Evolutionary conservation across 768 basidiomycete genomes (phyloP), one percentile per base, ranked within the genome.

Genomic region (Asterophora lycoperdoides): DNA sequence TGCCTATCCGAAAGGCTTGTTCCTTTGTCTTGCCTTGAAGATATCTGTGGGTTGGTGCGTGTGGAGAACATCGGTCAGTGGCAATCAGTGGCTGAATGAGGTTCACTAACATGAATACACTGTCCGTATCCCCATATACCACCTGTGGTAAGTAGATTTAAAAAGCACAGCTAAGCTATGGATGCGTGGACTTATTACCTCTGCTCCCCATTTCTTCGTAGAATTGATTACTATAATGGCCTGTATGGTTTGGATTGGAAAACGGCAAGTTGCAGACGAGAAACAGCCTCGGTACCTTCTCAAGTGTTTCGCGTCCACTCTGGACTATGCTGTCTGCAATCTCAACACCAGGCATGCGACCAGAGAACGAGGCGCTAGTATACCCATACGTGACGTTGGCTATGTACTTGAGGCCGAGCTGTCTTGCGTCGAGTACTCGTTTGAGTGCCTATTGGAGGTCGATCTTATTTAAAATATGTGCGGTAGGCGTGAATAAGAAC

Each of bases 261-360:
- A 8, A 40, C 40, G 49, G 18, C 38, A 15, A 26, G 13, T 15
- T 23, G 4, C 6, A 26, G 8, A 23, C 9, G 20, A 41, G 14
- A 45, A 15, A 15, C 18, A 4, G 36, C 44, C n/a, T n/a, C n/a
- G 8, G 6, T 33, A 87, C 94, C 80, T 93, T 91, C 66, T 97
- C 95, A 17, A 98, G 71, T 0, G 92, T 97, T 68, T 98, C 94
- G 34, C 96, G 77, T 5, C 96, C 95, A 36, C 83, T 94, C 68
- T 98, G 93, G 0, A 99, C 95, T 57, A 98, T 98, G 48, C 92
- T 92, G 59, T 99, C 96, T 0, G 96, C 96, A 34, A 99, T 92
- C 64, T 98, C 94, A 15, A 97, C 94, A 8, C 90, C 92, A 18
- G 96, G 96, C 96, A 99, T 98, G 41, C 96, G 76, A 2, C 96